Evolutionary conservation across 805 yeast genomes (phyloP), one percentile per base, ranked within the genome.

Genomic region (Metschnikowia peoriensis): DNA sequence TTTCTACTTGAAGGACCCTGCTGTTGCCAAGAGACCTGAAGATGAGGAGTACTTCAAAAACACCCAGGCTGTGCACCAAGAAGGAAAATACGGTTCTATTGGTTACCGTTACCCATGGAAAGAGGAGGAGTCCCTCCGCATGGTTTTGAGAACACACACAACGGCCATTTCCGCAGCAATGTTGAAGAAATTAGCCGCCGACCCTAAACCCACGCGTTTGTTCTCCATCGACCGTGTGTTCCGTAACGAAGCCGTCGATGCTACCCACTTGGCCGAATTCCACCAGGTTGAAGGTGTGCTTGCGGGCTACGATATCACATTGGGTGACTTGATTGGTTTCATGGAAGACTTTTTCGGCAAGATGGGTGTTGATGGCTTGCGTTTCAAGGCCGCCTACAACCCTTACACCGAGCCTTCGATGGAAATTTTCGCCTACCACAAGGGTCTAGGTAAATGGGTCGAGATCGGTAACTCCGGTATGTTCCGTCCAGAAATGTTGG

Each of bases 401-500:
- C 99, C 99, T 54, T 94, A 94, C 81, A 94, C 99, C 53, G 99
- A 94, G 75, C 99, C 99, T 53, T 89, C 97, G 7, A 82, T 94
- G 83, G 99, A 94, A 78, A 94, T 94, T 61, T 94, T 87, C 72
- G 94, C 97, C 46, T 94, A 89, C 88, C 99, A 94, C 75, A 85
- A 84, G 63, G 97, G 97, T 47, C 81, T 94, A 64, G 85, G 81
- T 62, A 94, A 90, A 71, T 96, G 99, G 99, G 99, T 94, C 57
- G 99, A 94, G 79, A 93, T 94, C 66, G 99, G 99, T 72, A 94
- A 94, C 80, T 91, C 97, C 16, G 99, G 99, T 71, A 88, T 94
- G 97, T 94, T 94, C 81, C 86, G 99, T 76, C 99, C 99, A 12
- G 99, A 94, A 76, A 94, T 94, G 99, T 80, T 96, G 69, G 97